Conservation (phyloP, 345 rosid species). For the Sisymbrium irio region DNA sequence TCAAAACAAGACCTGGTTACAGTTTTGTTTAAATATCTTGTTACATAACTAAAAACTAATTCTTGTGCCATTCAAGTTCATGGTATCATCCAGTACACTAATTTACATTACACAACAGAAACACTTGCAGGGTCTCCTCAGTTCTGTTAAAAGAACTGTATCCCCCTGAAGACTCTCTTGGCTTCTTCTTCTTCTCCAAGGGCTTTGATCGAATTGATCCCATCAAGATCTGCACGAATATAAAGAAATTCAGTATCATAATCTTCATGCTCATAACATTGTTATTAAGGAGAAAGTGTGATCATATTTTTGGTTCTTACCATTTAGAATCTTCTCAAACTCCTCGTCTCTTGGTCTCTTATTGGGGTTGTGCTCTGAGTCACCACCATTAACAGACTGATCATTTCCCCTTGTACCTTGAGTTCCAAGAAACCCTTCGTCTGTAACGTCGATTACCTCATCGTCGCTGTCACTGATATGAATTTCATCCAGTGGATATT, state of each 20-base stretch:
- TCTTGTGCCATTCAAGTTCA: neutral
- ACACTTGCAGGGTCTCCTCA: neutral
- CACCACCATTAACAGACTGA: conserved; percentile 2
- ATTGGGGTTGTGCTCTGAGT: neutral
- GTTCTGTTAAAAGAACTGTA: conserved; percentile 7
- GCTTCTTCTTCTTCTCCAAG: conserved; percentile 23
- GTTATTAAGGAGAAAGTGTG: neutral
- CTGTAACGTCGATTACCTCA: conserved; percentile 11
- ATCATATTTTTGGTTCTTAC: conserved; percentile 5
- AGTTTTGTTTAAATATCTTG: conserved; percentile 21
- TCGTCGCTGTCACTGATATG: conserved; percentile 31
- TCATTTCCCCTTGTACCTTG: conserved; percentile 1
- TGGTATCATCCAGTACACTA: neutral
- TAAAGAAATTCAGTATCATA: conserved; percentile 1
- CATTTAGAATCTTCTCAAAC: conserved; percentile 10
- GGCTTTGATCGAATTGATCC: neutral
- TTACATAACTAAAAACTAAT: conserved; percentile 9
- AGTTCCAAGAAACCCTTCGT: neutral
- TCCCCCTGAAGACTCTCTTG: conserved; percentile 23
- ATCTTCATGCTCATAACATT: neutral
- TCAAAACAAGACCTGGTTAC: conserved; percentile 31
- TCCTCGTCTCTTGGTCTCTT: conserved; percentile 11
- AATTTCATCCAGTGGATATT: conserved; percentile 21
- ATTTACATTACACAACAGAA: conserved; percentile 10
- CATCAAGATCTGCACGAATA: conserved; percentile 22